These are phyloP conservation scores for Allantophomopsis cytisporea DNA, from an alignment of 2,329 filamentous ascomycete species.

Conservation along the genomic window DNA sequence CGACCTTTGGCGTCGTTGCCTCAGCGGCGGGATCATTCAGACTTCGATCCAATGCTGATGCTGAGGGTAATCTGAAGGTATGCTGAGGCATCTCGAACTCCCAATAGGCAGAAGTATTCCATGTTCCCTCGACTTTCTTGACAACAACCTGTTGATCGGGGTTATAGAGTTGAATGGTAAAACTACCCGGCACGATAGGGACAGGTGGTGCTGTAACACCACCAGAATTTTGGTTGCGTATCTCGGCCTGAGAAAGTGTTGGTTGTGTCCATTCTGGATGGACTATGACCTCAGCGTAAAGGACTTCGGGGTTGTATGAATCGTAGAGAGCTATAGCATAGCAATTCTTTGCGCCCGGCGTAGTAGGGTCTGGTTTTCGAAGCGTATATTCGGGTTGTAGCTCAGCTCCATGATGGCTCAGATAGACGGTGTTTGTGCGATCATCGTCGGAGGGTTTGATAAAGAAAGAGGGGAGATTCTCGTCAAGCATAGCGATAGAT, in stretches of 20 bases:
- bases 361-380: slow-evolving; percentile 59
- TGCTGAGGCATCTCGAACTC: slow-evolving; percentile 86
- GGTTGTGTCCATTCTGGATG: slow-evolving; percentile 79
- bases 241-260: slow-evolving; percentile 66
- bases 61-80: slow-evolving; percentile 69
- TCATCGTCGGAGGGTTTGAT: slow-evolving; percentile 36
- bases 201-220: slow-evolving; percentile 51
- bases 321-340: slow-evolving; percentile 83
- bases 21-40: slow-evolving; percentile 40
- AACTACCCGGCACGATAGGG: slow-evolving; percentile 63
- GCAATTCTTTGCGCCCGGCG: slow-evolving; percentile 59
- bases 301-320: slow-evolving; percentile 62
- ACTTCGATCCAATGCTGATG: slow-evolving; percentile 64
- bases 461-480: slow-evolving; percentile 70
- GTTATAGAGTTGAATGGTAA: slow-evolving; percentile 84
- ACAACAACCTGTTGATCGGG: slow-evolving; percentile 74
- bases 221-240: slow-evolving; percentile 44
- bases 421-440: slow-evolving; percentile 38
- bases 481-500: slow-evolving; percentile 60
- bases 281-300: slow-evolving; percentile 79
- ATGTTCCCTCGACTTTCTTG: slow-evolving; percentile 58
- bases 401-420: slow-evolving; percentile 65
- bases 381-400: slow-evolving; percentile 70
- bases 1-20: slow-evolving; percentile 56
- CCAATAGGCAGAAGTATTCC: slow-evolving; percentile 72